phyloP scores from a whole-genome alignment of 176 grass and related monocot species.

The Phyllostachys edulis region DNA sequence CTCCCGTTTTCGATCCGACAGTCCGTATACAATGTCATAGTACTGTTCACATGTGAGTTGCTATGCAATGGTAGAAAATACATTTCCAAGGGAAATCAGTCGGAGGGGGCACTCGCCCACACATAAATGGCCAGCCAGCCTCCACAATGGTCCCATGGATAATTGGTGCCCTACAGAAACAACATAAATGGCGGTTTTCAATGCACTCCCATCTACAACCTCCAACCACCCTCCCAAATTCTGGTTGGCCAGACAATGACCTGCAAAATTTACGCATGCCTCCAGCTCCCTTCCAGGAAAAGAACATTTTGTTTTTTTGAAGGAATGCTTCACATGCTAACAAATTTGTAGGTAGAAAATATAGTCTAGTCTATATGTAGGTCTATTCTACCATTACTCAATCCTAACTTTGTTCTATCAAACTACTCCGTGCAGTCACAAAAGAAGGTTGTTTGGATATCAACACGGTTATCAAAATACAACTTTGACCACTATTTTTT shows the following conservation, averaged over 20 bases:
- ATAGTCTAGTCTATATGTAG: no score
- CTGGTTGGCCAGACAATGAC: slow-evolving; percentile 18
- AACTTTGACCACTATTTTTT: no score
- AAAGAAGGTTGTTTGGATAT: no score
- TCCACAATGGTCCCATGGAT: background rate
- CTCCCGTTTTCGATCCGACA: no score
- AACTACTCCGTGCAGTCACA: no score
- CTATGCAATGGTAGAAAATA: no score
- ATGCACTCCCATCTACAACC: background rate
- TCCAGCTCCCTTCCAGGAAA: no score
- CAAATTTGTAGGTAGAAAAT: background rate
- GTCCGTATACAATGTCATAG: no score
- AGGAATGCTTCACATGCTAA: background rate
- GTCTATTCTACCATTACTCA: no score
- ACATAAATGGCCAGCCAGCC: slow-evolving; percentile 21
- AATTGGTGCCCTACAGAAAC: slow-evolving; percentile 14
- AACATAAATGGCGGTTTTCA: slow-evolving; percentile 25
- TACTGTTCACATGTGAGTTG: no score
- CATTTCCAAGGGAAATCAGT: background rate
- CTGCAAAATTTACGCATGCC: background rate
- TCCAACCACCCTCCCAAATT: background rate
- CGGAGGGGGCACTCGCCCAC: background rate
- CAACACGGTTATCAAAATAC: no score
- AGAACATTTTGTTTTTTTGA: no score
- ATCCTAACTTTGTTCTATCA: background rate